phyloP scores from a whole-genome alignment of 768 basidiomycete species.

The Auriscalpium vulgare region DNA sequence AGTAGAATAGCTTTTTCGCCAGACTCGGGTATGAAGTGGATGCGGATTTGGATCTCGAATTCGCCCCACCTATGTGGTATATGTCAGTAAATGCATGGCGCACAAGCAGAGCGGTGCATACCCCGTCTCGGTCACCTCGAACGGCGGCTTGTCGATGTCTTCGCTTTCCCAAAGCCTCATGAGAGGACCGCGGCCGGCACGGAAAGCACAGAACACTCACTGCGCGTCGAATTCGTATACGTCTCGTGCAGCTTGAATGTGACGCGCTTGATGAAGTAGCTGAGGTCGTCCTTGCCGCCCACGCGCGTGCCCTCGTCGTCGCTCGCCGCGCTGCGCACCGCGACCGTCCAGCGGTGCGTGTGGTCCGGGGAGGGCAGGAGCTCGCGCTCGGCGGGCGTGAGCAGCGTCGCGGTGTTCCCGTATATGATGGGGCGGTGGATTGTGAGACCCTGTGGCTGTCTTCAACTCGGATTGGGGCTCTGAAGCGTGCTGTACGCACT shows the following conservation, averaged over 20 bases:
- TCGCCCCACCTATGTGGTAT: slow-evolving; percentile 80
- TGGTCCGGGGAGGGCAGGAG: slow-evolving; percentile 54
- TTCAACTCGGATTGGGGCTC: slow-evolving; percentile 9
- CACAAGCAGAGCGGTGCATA: slow-evolving; percentile 20
- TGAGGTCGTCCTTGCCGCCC: slow-evolving; percentile 84
- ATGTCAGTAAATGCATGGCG: not conserved
- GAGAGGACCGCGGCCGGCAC: not conserved
- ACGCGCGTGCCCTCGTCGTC: slow-evolving; percentile 65
- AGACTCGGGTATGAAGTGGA: slow-evolving; percentile 83
- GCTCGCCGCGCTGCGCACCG: slow-evolving; percentile 82
- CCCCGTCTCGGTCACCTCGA: slow-evolving; percentile 95
- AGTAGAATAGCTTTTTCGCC: slow-evolving; percentile 84
- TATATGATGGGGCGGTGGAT: slow-evolving; percentile 91
- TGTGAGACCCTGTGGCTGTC: slow-evolving; percentile 57
- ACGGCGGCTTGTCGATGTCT: slow-evolving; percentile 92
- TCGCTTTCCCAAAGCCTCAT: slow-evolving; percentile 4
- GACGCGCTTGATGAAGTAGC: slow-evolving; percentile 91
- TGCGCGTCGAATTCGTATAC: slow-evolving; percentile 82
- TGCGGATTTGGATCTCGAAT: slow-evolving; percentile 90
- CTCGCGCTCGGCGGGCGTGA: slow-evolving; percentile 68
- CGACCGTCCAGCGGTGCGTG: slow-evolving; percentile 96
- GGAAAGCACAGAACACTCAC: slow-evolving; percentile 37
- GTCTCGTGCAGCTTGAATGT: slow-evolving; percentile 98
- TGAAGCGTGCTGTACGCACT: slow-evolving; percentile 37
- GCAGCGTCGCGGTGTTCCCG: slow-evolving; percentile 82